phyloP scores from a whole-genome alignment of 805 yeast genomes.

The Kluyveromyces nonfermentans region DNA sequence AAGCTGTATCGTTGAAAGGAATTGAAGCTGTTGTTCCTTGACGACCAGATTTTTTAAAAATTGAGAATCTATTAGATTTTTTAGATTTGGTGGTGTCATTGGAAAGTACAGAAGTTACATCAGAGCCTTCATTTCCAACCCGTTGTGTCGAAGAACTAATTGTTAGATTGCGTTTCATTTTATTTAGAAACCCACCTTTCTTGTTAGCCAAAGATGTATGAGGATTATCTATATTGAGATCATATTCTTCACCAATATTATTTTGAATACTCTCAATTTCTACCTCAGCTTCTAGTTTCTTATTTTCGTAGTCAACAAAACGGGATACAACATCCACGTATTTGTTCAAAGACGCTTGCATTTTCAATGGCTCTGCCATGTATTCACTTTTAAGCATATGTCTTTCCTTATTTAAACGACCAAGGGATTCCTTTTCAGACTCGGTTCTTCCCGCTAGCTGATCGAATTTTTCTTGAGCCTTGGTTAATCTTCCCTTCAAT shows the following conservation, averaged over 20 bases:
- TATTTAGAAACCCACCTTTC: constrained; percentile 47
- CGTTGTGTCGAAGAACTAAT: constrained; percentile 9
- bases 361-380: constrained; percentile 40
- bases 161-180: constrained; percentile 21
- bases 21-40: constrained; percentile 1
- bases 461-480: constrained; percentile 27
- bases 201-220: constrained; percentile 41
- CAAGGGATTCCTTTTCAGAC: constrained; percentile 25
- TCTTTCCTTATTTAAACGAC: constrained; percentile 23
- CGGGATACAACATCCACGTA: constrained; percentile 46
- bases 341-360: constrained; percentile 34
- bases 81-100: constrained; percentile 7
- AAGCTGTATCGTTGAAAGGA: constrained; percentile 4
- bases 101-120: constrained; percentile 16
- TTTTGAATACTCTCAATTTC: constrained; percentile 84
- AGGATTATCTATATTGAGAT: constrained; percentile 48
- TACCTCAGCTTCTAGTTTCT: constrained; percentile 69
- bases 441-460: constrained; percentile 25
- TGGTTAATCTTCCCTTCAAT: constrained; percentile 43
- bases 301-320: constrained; percentile 65
- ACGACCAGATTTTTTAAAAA: constrained; percentile 1
- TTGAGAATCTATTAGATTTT: constrained; percentile 3
- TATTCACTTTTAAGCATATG: constrained; percentile 35
- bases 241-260: constrained; percentile 62
- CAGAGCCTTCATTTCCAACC: constrained; percentile 4